Conservation (phyloP, 805 yeast species). For the Cyberlindnera japonica region DNA sequence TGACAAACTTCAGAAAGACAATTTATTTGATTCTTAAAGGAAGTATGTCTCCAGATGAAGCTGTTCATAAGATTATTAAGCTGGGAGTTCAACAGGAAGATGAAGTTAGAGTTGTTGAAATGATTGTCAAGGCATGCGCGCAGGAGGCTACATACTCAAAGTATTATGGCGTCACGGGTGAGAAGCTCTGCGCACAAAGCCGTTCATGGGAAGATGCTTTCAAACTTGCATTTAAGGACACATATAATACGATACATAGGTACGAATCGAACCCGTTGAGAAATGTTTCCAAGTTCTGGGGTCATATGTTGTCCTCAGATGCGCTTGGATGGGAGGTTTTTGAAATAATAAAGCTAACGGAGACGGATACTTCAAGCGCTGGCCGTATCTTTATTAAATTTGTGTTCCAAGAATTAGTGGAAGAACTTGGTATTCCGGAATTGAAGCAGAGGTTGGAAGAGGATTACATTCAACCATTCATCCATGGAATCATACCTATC, state of each 20-base stretch:
- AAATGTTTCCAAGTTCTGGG: conserved; percentile 81
- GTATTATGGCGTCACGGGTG: conserved; percentile 75
- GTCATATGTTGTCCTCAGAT: conserved; percentile 73
- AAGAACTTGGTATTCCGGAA: conserved; percentile 61
- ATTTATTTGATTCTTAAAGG: conserved; percentile 85
- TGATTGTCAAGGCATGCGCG: conserved; percentile 74
- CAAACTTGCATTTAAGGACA: conserved; percentile 46
- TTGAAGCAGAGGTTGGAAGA: conserved; percentile 51
- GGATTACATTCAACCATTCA: conserved; percentile 43
- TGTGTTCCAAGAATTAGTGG: conserved; percentile 72
- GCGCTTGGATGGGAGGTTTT: conserved; percentile 62
- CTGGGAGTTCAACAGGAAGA: conserved; percentile 40
- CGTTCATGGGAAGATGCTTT: conserved; percentile 58
- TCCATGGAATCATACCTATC: conserved; percentile 64
- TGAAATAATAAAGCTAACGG: conserved; percentile 55
- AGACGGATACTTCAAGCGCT: conserved; percentile 72
- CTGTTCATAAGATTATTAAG: conserved; percentile 77
- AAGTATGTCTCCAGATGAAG: conserved; percentile 87
- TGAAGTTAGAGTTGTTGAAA: conserved; percentile 58
- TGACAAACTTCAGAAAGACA: conserved; percentile 64
- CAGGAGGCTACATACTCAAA: conserved; percentile 87
- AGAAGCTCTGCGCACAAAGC: conserved; percentile 51
- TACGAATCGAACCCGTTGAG: conserved; percentile 71
- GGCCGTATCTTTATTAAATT: conserved; percentile 77
- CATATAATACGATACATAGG: conserved; percentile 58